Percentiles rank a stretch among this genome's conserved stretches.
These are phyloP conservation scores for Linaria vulgaris DNA, from an alignment of 257 asterid species.

Conservation along the genomic window DNA sequence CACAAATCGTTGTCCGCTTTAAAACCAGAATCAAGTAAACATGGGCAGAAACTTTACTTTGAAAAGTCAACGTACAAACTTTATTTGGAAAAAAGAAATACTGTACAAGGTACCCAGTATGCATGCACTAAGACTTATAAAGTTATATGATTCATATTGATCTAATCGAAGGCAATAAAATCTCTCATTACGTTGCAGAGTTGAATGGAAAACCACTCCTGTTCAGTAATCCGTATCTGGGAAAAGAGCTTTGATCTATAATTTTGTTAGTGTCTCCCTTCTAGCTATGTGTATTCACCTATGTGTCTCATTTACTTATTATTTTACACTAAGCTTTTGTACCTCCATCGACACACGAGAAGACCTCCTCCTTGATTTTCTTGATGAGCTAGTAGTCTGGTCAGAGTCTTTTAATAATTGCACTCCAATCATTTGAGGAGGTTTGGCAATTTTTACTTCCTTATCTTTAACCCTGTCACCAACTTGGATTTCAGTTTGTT, in stretches of 20 bases:
- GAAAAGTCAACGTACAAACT: too few relatives aligned
- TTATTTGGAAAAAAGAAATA: too few relatives aligned
- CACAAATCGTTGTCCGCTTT: too few relatives aligned
- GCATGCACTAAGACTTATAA: background rate
- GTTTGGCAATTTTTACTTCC: slow-evolving; percentile 72
- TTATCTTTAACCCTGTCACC: slow-evolving; percentile 75
- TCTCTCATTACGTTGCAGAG: background rate
- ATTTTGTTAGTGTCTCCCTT: background rate
- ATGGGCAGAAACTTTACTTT: too few relatives aligned
- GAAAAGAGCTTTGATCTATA: background rate
- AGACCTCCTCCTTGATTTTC: slow-evolving; percentile 66
- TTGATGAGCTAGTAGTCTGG: slow-evolving; percentile 61
- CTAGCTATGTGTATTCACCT: background rate
- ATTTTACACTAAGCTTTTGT: slow-evolving; percentile 7
- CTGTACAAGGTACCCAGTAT: background rate
- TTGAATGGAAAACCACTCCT: slow-evolving; percentile 15
- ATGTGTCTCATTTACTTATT: background rate
- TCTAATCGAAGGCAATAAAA: slow-evolving; percentile 6
- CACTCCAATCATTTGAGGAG: slow-evolving; percentile 97
- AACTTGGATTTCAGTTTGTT: slow-evolving; percentile 68
- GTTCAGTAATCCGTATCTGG: background rate
- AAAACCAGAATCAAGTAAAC: too few relatives aligned
- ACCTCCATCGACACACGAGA: slow-evolving; percentile 75
- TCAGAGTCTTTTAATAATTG: slow-evolving; percentile 86
- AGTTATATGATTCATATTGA: background rate